Evolutionary conservation across 2,329 filamentous ascomycete species (phyloP).

Genomic region (Sporothrix brunneoviolacea): DNA sequence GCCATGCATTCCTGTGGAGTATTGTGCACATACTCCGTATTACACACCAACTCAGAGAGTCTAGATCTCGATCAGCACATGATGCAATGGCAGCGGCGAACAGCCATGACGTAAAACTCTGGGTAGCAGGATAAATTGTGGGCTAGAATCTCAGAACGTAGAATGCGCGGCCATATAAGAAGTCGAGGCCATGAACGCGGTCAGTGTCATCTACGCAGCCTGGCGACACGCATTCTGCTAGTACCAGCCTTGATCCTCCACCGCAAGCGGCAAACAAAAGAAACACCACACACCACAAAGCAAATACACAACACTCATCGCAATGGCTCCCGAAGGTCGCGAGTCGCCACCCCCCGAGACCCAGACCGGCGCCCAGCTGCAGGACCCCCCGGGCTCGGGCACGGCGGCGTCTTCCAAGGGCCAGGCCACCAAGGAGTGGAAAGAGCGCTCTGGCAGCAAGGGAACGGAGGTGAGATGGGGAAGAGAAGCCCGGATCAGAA

Average conservation of each 20-base stretch:
- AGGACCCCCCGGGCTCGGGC: slow-evolving; percentile 50
- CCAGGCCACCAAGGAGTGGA: slow-evolving; percentile 38
- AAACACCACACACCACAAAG: too few relatives aligned
- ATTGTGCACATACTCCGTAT: too few relatives aligned
- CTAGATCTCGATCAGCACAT: neutral
- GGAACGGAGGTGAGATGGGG: slow-evolving; percentile 8
- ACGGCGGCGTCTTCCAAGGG: slow-evolving; percentile 48
- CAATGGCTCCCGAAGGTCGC: slow-evolving; percentile 62
- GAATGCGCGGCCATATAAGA: too few relatives aligned
- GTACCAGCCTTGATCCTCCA: too few relatives aligned
- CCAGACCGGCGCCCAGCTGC: slow-evolving; percentile 59
- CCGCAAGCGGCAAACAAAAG: too few relatives aligned
- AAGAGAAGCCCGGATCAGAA: slow-evolving; percentile 34
- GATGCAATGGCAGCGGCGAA: slow-evolving; percentile 2
- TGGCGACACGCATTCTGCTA: too few relatives aligned
- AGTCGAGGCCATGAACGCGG: too few relatives aligned
- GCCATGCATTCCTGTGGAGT: too few relatives aligned
- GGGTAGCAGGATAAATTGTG: neutral
- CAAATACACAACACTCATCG: slow-evolving; percentile 25
- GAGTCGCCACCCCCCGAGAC: slow-evolving; percentile 70
- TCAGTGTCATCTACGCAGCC: too few relatives aligned
- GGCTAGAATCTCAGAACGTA: too few relatives aligned
- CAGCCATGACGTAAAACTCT: slow-evolving; percentile 5
- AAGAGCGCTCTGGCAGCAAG: neutral
- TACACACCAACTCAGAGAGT: too few relatives aligned